Conservation (phyloP, 768 basidiomycete species). For the Tricholoma matsutake region DNA sequence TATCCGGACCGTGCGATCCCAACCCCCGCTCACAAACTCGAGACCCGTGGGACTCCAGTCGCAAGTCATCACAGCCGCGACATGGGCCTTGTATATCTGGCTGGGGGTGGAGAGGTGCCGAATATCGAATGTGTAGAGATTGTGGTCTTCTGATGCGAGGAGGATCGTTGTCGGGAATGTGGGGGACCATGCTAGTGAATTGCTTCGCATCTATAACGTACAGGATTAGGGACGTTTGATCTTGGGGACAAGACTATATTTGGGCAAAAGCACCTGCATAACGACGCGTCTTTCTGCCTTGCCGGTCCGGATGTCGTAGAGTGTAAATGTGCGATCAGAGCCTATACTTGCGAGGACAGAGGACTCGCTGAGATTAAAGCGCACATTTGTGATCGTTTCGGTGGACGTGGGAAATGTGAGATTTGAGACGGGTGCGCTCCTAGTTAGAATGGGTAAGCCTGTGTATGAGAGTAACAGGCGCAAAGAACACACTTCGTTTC, state of each 20-base stretch:
- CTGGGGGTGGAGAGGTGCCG: slow-evolving; percentile 77
- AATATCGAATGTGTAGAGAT: slow-evolving; percentile 97
- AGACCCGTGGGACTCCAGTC: slow-evolving; percentile 97
- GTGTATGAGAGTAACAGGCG: not conserved
- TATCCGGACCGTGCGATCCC: slow-evolving; percentile 91
- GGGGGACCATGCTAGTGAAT: slow-evolving; percentile 92
- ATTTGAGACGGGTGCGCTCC: slow-evolving; percentile 83
- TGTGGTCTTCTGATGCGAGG: slow-evolving; percentile 98
- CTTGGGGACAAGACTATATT: not conserved
- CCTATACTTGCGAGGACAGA: slow-evolving; percentile 95
- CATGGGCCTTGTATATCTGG: slow-evolving; percentile 96
- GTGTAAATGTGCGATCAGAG: slow-evolving; percentile 90
- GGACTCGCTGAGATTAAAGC: slow-evolving; percentile 92
- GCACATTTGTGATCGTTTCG: slow-evolving; percentile 84
- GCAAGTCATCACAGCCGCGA: slow-evolving; percentile 93
- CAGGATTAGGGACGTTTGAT: not conserved
- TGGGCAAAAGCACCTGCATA: slow-evolving; percentile 63
- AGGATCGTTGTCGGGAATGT: slow-evolving; percentile 90
- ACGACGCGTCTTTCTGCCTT: slow-evolving; percentile 90
- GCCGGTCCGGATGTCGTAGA: slow-evolving; percentile 95
- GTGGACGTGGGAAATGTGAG: slow-evolving; percentile 83
- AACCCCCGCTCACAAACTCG: slow-evolving; percentile 94
- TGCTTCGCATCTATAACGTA: slow-evolving; percentile 69
- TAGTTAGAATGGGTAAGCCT: slow-evolving; percentile 25
- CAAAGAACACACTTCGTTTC: slow-evolving; percentile 74